phyloP scores from a whole-genome alignment of 73 alveolate genomes.

The Tetrahymena malaccensis region DNA sequence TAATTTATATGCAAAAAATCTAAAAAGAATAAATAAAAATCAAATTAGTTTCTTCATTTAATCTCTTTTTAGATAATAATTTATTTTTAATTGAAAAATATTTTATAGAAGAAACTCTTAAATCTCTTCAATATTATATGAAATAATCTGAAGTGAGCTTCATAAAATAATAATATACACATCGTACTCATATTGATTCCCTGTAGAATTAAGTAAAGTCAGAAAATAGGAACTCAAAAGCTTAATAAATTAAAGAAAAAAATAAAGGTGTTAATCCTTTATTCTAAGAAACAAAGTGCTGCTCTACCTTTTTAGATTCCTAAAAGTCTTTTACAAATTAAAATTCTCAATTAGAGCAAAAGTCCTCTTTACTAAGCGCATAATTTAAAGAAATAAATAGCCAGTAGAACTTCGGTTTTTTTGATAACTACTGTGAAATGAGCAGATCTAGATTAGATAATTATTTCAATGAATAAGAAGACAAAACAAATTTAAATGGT shows the following conservation, averaged over 20 bases:
- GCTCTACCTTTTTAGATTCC: neutral
- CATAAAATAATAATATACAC: neutral
- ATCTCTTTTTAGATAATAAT: neutral
- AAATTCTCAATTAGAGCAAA: neutral
- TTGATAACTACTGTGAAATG: neutral
- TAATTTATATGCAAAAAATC: neutral
- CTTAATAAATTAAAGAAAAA: neutral
- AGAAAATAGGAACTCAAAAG: neutral
- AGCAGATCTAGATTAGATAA: neutral
- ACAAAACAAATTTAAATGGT: neutral
- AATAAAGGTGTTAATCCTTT: neutral
- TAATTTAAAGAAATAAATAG: neutral
- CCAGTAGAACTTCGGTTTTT: neutral
- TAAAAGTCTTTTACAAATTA: neutral
- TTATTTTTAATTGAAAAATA: no score
- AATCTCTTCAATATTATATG: neutral
- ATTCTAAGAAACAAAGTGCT: neutral
- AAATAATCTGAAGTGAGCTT: neutral
- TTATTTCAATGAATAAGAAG: neutral
- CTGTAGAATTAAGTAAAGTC: neutral
- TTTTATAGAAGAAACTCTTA: neutral
- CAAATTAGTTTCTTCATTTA: neutral
- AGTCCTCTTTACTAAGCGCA: neutral
- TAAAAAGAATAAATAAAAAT: neutral
- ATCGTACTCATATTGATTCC: neutral